Base-by-base conservation (phyloP, 78 protist genomes). In the Emiliania huxleyi region DNA sequence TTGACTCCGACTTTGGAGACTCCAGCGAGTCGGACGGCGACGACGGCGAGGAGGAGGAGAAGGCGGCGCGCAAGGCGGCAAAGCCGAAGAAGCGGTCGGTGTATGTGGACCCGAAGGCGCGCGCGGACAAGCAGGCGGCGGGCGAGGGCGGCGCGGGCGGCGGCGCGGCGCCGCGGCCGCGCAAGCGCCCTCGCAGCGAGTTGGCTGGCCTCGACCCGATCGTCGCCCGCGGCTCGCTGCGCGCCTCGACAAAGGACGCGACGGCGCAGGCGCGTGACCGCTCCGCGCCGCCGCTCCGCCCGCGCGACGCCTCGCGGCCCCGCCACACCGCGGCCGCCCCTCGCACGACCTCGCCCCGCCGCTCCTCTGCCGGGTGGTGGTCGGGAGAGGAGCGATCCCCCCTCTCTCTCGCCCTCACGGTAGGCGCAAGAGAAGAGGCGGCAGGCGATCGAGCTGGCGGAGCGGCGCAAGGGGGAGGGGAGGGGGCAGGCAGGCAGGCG, bases 1-100 rank as follows among this genome's bases (percentile, higher is more conserved):
- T 77, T 48, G 85, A 77, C 85, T 77, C 85, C 21, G 85, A 77
- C 85, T 77, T 77, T 77, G 85, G 85, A 0, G 85, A 77, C 48
- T 40, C 48, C 33, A 22, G 33, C 29, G 85, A 77, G 48, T 37
- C 48, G 44, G 49, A 21, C 40, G 89, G 44, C 38, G 89, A 81
- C 46, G 89, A 81, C 29, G 89, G 44, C 35, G 89, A 81, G 18
- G 55, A 81, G 25, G 55, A 25, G 19, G n/a, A 22, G n/a, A 42
- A 21, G 18, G 38, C 1, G n/a, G 42, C 35, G 35, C 15, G 0
- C 25, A 29, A 44, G 55, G 56, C 6, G 25, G 40, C 11, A 26
- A 62, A 62, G 56, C 0, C 42, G 11, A 21, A 44, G 55, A 40
- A 43, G 52, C 2, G 3, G 85, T 40, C 52, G 22, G 89, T 25